Evolutionary conservation across 139 green algal species (phyloP).

Genomic region (Tetradesmus obliquus): DNA sequence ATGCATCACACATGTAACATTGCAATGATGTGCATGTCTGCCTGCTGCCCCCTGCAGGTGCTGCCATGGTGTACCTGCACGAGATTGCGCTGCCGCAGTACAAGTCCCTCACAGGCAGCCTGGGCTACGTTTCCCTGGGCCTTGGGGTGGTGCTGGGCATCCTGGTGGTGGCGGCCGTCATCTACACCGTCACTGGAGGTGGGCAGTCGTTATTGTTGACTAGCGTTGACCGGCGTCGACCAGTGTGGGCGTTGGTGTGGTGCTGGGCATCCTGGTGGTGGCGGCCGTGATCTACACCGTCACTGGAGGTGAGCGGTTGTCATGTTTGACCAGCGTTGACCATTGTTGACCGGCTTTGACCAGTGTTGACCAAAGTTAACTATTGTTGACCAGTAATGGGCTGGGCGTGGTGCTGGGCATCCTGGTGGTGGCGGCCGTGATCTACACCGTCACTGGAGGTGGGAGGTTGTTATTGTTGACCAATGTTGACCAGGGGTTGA

Average conservation of each 20-base stretch:
- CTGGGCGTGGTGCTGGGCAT: conserved; percentile 47
- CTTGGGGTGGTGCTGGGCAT: conserved; percentile 48
- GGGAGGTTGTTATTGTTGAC: too few species aligned
- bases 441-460: background rate
- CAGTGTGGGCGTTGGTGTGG: conserved; percentile 14
- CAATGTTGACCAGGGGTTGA: too few species aligned
- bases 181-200: background rate
- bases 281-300: too few species aligned
- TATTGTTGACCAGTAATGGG: too few species aligned
- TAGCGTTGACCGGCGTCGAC: background rate
- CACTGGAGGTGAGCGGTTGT: too few species aligned
- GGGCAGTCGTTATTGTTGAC: too few species aligned
- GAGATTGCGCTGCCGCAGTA: conserved; percentile 25
- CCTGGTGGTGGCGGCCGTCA: conserved; percentile 32
- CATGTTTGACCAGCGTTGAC: background rate
- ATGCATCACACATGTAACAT: too few species aligned
- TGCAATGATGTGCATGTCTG: too few species aligned
- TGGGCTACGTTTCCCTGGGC: conserved; percentile 44
- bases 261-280: conserved; percentile 31
- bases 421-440: conserved; percentile 33
- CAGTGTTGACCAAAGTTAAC: background rate
- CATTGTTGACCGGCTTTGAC: background rate
- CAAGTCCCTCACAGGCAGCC: conserved; percentile 35
- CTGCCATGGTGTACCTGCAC: conserved; percentile 36
- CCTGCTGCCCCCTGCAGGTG: background rate